Evolutionary conservation across 2,329 filamentous ascomycete species (phyloP), one percentile per base, ranked within the genome.

Genomic region (Trichoderma sp.): DNA sequence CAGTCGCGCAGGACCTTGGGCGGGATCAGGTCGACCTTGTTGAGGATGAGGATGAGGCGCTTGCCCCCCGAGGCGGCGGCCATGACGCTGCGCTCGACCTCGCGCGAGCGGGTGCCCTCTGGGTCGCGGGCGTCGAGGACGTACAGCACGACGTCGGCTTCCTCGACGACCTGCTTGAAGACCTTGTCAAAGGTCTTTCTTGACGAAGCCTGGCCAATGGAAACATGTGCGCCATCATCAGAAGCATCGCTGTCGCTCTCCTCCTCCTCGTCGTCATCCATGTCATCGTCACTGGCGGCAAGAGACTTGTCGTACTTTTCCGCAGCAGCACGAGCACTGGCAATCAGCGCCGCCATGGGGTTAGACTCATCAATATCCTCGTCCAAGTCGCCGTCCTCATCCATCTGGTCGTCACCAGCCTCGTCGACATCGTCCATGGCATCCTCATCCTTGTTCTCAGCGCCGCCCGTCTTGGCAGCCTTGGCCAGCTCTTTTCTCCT

Each of bases 11-110:
- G 89, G 13, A 95, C 92, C 61, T 90, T 87, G 26, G 93, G 90
- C 3, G 95, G 95, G 59, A 98, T 88, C 71, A 98, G 88, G 80
- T 98, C 95, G 80, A 97, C 95, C 88, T 98, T 98, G 90, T 98
- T 98, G 76, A 98, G 86, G 71, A 98, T 89, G 72, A 98, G 89
- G 73, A 98, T 97, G 72, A 98, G 87, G 67, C 95, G 89, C 85
- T 98, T 98, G 75, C 91, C 91, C 70, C 92, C 93, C 32, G 88
- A 88, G 15, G 93, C 92, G 11, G 93, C 92, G n/a, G 94, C 92
- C 92, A 97, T 95, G 80, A 98, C 90, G 82, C 92, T 91, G 73
- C 93, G 91, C 85, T 98, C 95, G 58, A 98, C 92, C 75, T 97
- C 94, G 79, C 92, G 92, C 47, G 95, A 98, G 74, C 95, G 88